Percentiles rank a stretch among this genome's conserved stretches.
Conservation (phyloP, 2,329 filamentous ascomycete species). For the Microascus cirrosus region DNA sequence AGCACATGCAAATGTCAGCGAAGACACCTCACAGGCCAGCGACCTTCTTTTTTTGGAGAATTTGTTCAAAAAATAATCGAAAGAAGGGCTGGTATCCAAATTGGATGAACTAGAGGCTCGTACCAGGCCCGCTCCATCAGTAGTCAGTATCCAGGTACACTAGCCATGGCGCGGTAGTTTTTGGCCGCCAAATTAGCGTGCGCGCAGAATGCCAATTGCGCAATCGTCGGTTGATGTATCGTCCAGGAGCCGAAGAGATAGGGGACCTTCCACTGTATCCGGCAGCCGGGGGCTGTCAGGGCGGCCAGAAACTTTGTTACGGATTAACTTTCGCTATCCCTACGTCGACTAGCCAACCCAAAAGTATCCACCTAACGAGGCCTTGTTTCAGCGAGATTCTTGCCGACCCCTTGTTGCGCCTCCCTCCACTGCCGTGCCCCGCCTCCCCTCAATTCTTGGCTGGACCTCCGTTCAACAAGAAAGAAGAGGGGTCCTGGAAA, state of each 20-base stretch:
- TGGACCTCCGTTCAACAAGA: not conserved
- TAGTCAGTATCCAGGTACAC: not conserved
- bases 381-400: not conserved
- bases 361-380: not conserved
- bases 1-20: not conserved
- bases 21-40: not conserved
- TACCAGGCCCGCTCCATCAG: not conserved
- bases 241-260: not conserved
- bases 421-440: slow-evolving; percentile 2
- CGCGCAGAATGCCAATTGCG: not conserved
- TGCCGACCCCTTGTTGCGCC: not conserved
- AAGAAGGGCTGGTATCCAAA: not conserved
- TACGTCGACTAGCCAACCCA: not conserved
- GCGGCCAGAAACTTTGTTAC: not conserved
- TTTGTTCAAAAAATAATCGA: not conserved
- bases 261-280: not conserved
- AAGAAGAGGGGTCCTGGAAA: not conserved
- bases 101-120: not conserved
- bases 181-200: not conserved
- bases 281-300: not conserved
- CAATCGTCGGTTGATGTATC: not conserved
- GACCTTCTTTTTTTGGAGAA: not conserved
- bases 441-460: not conserved
- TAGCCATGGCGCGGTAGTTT: not conserved
- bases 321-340: not conserved